These are phyloP conservation scores for Starmerella apis DNA, from an alignment of 805 yeast species.

Conservation along the genomic window DNA sequence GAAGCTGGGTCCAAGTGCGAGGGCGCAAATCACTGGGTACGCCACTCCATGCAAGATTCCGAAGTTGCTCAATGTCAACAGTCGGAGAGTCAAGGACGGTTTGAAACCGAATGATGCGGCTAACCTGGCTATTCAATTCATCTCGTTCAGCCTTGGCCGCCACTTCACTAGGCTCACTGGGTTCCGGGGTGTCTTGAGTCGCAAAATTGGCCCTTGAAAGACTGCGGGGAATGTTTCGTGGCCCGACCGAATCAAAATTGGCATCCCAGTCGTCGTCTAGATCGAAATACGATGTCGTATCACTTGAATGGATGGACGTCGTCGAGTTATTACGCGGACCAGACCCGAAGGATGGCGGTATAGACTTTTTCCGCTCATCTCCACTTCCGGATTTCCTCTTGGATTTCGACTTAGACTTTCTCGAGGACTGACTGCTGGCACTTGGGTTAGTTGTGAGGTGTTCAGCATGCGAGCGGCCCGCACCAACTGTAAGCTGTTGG, in stretches of 20 bases:
- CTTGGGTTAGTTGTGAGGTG: constrained; percentile 12
- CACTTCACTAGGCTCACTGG: constrained; percentile 25
- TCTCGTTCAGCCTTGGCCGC: constrained; percentile 40
- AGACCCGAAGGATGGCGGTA: neutral
- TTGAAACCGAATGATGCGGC: constrained; percentile 58
- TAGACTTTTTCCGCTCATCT: neutral
- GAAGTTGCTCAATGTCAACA: constrained; percentile 58
- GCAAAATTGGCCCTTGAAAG: constrained; percentile 14
- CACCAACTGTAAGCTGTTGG: constrained; percentile 38
- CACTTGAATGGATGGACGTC: constrained; percentile 11
- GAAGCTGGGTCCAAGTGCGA: constrained; percentile 73
- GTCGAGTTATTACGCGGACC: constrained; percentile 7
- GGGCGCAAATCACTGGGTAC: constrained; percentile 75
- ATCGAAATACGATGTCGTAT: constrained; percentile 44
- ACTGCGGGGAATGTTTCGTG: constrained; percentile 21
- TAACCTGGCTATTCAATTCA: constrained; percentile 48
- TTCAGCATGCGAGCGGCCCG: constrained; percentile 48
- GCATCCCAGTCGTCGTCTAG: constrained; percentile 93
- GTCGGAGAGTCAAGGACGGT: constrained; percentile 43
- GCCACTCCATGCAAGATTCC: constrained; percentile 88
- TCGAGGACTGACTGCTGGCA: neutral
- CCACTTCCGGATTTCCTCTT: constrained; percentile 3
- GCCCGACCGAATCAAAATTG: constrained; percentile 38
- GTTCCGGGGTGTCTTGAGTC: constrained; percentile 4
- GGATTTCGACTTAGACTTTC: constrained; percentile 10